Conservation (phyloP, 495 filamentous ascomycete genomes). For the Lasiosphaeria ovina region DNA sequence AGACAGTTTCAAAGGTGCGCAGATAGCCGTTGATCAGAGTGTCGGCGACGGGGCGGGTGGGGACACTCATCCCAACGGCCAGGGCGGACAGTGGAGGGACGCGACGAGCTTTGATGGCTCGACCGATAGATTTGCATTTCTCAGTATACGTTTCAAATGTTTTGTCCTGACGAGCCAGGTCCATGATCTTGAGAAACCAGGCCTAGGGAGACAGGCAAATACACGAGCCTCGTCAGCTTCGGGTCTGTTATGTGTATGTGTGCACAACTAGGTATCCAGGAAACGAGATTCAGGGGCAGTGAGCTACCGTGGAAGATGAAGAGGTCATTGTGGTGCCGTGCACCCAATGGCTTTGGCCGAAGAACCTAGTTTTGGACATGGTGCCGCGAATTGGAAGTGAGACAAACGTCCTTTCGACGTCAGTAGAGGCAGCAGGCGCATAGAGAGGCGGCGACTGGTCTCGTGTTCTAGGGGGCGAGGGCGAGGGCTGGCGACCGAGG, state of each 20-base stretch:
- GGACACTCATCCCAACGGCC: constrained; percentile 30
- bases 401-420: constrained; percentile 8
- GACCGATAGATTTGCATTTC: too few species aligned
- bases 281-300: too few species aligned
- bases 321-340: constrained; percentile 1
- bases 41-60: constrained; percentile 40
- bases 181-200: constrained; percentile 16
- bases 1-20: constrained; percentile 40
- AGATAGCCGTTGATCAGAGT: constrained; percentile 49
- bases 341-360: constrained; percentile 8
- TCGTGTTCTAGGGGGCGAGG: not conserved
- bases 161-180: constrained; percentile 16
- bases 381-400: constrained; percentile 9
- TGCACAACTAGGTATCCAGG: too few species aligned
- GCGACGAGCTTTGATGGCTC: constrained; percentile 40
- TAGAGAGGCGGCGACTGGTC: not conserved
- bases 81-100: constrained; percentile 28
- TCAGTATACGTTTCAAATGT: too few species aligned
- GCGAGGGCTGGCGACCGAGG: not conserved
- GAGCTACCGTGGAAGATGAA: not conserved
- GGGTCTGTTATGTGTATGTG: not conserved
- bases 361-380: constrained; percentile 11
- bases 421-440: not conserved
- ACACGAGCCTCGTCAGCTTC: too few species aligned
- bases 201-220: not conserved